Evolutionary conservation across 768 basidiomycete genomes (phyloP).

Genomic region (Crassisporium funariophilum): DNA sequence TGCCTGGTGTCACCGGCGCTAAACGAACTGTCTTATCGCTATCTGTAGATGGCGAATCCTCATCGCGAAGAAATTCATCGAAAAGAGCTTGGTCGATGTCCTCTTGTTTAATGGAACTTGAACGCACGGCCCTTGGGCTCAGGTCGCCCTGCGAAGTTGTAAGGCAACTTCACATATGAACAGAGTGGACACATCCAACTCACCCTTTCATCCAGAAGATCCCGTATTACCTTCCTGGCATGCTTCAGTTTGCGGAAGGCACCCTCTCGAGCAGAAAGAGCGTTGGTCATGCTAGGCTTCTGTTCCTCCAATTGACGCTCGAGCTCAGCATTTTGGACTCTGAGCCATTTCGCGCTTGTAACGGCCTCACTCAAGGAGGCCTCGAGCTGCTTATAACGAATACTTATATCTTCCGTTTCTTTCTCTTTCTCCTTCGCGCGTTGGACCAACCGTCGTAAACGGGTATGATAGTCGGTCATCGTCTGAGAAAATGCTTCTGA

Average conservation of each 20-base stretch:
- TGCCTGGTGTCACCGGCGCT: background rate
- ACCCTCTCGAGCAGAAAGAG: slow-evolving; percentile 34
- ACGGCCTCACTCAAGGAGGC: slow-evolving; percentile 24
- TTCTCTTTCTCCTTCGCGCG: slow-evolving; percentile 15
- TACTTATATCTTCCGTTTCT: slow-evolving; percentile 15
- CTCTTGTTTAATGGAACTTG: slow-evolving; percentile 15
- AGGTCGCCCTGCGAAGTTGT: slow-evolving; percentile 20
- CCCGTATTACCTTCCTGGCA: slow-evolving; percentile 41
- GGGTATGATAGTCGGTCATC: too few species aligned
- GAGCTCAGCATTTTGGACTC: slow-evolving; percentile 36
- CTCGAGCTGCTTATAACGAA: slow-evolving; percentile 42
- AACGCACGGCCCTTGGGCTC: slow-evolving; percentile 19
- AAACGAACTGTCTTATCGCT: slow-evolving; percentile 27
- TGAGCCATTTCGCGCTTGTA: slow-evolving; percentile 28
- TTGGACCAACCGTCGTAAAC: slow-evolving; percentile 14
- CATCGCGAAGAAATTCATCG: slow-evolving; percentile 18
- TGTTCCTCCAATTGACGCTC: slow-evolving; percentile 25
- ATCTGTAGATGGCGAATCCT: slow-evolving; percentile 15
- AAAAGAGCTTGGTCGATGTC: slow-evolving; percentile 27
- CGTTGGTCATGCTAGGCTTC: slow-evolving; percentile 32
- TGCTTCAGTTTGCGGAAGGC: slow-evolving; percentile 35
- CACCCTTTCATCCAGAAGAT: slow-evolving; percentile 45
- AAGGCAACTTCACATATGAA: background rate
- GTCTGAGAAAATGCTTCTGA: slow-evolving; percentile 17
- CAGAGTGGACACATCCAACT: slow-evolving; percentile 21